A percentile compares a stretch with the other conserved stretches of the same genome.
Conservation (phyloP, 345 rosid species). For the Euphorbia peplus region DNA sequence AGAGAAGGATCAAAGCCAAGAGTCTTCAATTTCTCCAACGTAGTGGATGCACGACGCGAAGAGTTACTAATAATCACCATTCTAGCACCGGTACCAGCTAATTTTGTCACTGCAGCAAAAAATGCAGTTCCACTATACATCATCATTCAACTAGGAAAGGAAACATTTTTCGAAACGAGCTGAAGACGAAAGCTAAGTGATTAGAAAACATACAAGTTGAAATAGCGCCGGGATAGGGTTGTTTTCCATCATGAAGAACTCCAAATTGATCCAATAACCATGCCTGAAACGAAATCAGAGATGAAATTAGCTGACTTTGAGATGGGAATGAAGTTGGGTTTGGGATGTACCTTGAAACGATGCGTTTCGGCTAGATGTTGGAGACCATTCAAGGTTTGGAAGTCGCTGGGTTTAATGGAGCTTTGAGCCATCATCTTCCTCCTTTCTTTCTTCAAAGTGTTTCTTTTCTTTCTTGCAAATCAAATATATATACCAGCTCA, state of each 20-base stretch:
- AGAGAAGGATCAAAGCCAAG: slow-evolving; percentile 94
- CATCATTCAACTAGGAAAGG: slow-evolving; percentile 3
- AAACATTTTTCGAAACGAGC: background rate
- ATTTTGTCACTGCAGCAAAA: slow-evolving; percentile 56
- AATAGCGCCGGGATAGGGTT: slow-evolving; percentile 89
- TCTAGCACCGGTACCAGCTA: slow-evolving; percentile 67
- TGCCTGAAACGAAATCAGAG: slow-evolving; percentile 43
- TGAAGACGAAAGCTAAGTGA: slow-evolving; percentile 22
- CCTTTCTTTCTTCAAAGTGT: background rate
- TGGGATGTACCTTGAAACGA: slow-evolving; percentile 63
- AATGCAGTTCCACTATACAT: background rate
- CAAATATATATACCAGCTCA: too few relatives aligned
- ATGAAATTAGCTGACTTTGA: background rate
- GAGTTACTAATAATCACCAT: slow-evolving; percentile 90
- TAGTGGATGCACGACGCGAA: slow-evolving; percentile 80
- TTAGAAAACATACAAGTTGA: slow-evolving; percentile 59
- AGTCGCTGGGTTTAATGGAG: slow-evolving; percentile 28
- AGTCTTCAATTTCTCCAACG: slow-evolving; percentile 66
- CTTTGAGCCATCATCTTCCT: slow-evolving; percentile 10
- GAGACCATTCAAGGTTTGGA: slow-evolving; percentile 59
- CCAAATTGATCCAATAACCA: slow-evolving; percentile 98
- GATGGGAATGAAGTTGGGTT: background rate
- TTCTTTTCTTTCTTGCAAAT: too few relatives aligned
- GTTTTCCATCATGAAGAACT: slow-evolving; percentile 91
- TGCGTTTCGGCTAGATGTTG: slow-evolving; percentile 61